Percentiles rank a stretch among this genome's conserved stretches.
phyloP scores from a whole-genome alignment of 768 basidiomycete genomes.

The Trametes elegans region DNA sequence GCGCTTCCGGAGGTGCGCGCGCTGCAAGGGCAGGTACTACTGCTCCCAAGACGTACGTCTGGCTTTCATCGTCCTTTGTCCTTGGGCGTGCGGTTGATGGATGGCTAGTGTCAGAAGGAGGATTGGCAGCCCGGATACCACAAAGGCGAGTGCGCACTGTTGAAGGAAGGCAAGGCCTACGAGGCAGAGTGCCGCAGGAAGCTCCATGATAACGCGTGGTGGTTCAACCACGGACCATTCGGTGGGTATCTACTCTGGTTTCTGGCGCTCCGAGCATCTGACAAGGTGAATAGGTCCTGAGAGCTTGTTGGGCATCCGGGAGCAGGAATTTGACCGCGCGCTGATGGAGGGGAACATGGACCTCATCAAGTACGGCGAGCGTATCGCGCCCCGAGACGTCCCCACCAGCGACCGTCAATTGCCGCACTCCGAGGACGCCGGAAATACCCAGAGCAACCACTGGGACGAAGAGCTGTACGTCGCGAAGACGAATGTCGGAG shows the following conservation, averaged over 20 bases:
- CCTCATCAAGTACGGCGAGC: no score
- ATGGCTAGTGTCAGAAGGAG: conserved; percentile 6
- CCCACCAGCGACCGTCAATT: no score
- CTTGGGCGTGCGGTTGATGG: not conserved
- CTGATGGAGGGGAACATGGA: no score
- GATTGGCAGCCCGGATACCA: conserved; percentile 4
- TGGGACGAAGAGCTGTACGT: no score
- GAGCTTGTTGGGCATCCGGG: no score
- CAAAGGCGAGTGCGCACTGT: conserved; percentile 1
- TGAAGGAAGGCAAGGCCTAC: not conserved
- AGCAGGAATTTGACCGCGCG: no score
- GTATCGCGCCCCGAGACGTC: no score
- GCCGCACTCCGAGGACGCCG: no score
- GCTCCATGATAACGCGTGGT: conserved; percentile 10
- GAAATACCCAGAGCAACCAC: no score
- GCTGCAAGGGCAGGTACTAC: conserved; percentile 6
- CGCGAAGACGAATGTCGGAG: no score
- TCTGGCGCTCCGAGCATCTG: conserved; percentile 24
- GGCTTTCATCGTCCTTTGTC: not conserved
- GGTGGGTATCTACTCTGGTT: conserved; percentile 28
- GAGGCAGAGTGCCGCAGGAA: not conserved
- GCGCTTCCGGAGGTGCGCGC: conserved; percentile 7
- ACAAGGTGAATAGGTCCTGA: no score
- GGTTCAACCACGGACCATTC: conserved; percentile 2
- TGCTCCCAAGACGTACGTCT: conserved; percentile 8